These are phyloP conservation scores for Candida montana DNA, from an alignment of 805 yeast genomes.

Conservation along the genomic window DNA sequence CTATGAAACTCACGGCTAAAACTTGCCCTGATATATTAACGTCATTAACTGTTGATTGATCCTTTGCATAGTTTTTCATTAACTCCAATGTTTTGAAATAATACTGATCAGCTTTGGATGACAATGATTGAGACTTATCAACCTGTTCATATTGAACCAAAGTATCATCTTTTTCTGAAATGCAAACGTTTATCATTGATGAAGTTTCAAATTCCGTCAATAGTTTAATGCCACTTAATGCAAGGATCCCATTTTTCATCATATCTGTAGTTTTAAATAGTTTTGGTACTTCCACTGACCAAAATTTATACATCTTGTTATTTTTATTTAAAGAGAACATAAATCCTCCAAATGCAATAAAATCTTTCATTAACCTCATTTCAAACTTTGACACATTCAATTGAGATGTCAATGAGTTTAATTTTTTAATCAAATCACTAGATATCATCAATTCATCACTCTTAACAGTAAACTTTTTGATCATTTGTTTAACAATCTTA, in stretches of 20 bases:
- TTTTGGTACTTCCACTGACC: slow-evolving; percentile 17
- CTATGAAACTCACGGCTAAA: slow-evolving; percentile 15
- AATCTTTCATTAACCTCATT: slow-evolving; percentile 17
- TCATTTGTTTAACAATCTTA: too few species aligned
- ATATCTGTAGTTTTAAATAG: slow-evolving; percentile 16
- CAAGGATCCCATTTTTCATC: slow-evolving; percentile 15
- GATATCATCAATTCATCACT: background rate
- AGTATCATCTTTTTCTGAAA: slow-evolving; percentile 10
- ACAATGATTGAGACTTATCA: slow-evolving; percentile 6
- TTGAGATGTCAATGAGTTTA: slow-evolving; percentile 19
- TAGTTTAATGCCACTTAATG: slow-evolving; percentile 18
- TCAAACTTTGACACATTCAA: slow-evolving; percentile 17
- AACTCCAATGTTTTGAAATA: slow-evolving; percentile 11
- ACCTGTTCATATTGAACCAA: slow-evolving; percentile 4
- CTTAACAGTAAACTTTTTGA: background rate
- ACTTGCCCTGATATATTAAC: slow-evolving; percentile 13
- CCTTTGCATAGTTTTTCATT: slow-evolving; percentile 1
- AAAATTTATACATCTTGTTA: slow-evolving; percentile 8
- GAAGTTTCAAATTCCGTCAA: slow-evolving; percentile 17
- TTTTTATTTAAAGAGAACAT: slow-evolving; percentile 16
- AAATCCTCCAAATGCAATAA: slow-evolving; percentile 18
- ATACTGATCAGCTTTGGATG: slow-evolving; percentile 13
- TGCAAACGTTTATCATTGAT: slow-evolving; percentile 12
- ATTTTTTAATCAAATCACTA: background rate
- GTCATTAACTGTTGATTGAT: background rate